phyloP scores from a whole-genome alignment of 768 basidiomycete genomes.

The Suillus luteus region DNA sequence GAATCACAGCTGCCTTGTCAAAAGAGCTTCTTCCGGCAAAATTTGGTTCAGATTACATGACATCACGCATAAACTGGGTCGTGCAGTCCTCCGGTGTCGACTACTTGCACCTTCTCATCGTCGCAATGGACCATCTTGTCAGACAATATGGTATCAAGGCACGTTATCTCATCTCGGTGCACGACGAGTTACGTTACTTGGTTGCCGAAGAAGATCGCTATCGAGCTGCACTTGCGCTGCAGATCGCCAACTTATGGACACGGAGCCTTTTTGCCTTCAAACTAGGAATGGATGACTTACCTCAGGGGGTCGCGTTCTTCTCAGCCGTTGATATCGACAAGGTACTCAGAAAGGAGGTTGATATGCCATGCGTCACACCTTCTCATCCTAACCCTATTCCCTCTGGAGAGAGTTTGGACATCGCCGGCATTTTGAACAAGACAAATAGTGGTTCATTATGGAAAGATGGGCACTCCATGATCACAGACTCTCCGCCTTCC shows the following conservation, averaged over 20 bases:
- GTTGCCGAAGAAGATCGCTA: constrained; percentile 88
- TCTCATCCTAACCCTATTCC: constrained; percentile 83
- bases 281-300: constrained; percentile 95
- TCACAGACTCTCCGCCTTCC: constrained; percentile 15
- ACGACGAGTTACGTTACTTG: constrained; percentile 95
- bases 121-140: constrained; percentile 89
- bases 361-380: constrained; percentile 94
- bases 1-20: constrained; percentile 90
- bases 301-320: constrained; percentile 96
- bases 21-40: constrained; percentile 82
- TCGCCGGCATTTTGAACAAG: constrained; percentile 59
- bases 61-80: constrained; percentile 98
- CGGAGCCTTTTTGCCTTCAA: constrained; percentile 86
- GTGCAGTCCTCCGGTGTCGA: constrained; percentile 99
- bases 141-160: constrained; percentile 81
- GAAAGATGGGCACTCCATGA: constrained; percentile 61
- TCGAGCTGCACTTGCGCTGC: constrained; percentile 88
- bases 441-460: constrained; percentile 72
- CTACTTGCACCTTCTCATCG: constrained; percentile 95
- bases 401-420: constrained; percentile 85
- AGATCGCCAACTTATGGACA: constrained; percentile 96
- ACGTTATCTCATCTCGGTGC: constrained; percentile 94
- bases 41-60: constrained; percentile 88
- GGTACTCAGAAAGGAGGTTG: constrained; percentile 92
- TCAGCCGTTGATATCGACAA: constrained; percentile 93